Evolutionary conservation across 768 basidiomycete genomes (phyloP).

Genomic region (Lactarius trivialis): DNA sequence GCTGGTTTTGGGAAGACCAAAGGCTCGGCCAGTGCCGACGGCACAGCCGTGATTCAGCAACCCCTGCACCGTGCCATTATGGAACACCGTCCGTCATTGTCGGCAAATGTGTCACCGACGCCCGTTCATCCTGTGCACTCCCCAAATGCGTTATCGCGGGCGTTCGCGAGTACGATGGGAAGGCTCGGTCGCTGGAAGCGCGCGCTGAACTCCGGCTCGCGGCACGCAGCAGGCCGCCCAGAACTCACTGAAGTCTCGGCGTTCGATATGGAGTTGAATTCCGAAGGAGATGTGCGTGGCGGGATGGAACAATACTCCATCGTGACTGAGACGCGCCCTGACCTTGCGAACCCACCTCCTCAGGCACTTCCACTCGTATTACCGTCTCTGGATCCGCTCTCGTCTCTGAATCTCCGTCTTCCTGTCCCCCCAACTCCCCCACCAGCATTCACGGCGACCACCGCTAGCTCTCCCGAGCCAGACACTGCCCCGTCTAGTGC

Average conservation of each 20-base stretch:
- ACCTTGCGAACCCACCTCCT: conserved; percentile 1
- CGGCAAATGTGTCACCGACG: conserved; percentile 34
- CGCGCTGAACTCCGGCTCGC: conserved; percentile 51
- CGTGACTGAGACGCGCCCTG: conserved; percentile 37
- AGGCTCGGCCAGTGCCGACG: conserved; percentile 7
- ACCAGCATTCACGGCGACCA: background rate
- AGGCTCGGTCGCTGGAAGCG: conserved; percentile 78
- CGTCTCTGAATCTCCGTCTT: conserved; percentile 3
- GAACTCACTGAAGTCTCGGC: conserved; percentile 50
- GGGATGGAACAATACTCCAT: conserved; percentile 64
- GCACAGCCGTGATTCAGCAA: conserved; percentile 46
- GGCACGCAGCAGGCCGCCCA: conserved; percentile 28
- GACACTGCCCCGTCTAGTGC: background rate
- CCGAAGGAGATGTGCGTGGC: conserved; percentile 54
- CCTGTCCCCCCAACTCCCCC: background rate
- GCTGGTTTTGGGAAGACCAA: conserved; percentile 19
- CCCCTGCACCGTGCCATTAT: conserved; percentile 48
- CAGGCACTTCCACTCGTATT: conserved; percentile 15
- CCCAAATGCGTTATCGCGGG: conserved; percentile 63
- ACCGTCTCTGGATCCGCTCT: conserved; percentile 12
- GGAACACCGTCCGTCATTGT: conserved; percentile 37
- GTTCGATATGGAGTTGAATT: conserved; percentile 61
- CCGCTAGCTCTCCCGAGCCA: background rate
- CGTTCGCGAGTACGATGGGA: conserved; percentile 76
- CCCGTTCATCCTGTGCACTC: conserved; percentile 43